Evolutionary conservation across 23 red algal species (phyloP).

Genomic region (Chondrus crispus): DNA sequence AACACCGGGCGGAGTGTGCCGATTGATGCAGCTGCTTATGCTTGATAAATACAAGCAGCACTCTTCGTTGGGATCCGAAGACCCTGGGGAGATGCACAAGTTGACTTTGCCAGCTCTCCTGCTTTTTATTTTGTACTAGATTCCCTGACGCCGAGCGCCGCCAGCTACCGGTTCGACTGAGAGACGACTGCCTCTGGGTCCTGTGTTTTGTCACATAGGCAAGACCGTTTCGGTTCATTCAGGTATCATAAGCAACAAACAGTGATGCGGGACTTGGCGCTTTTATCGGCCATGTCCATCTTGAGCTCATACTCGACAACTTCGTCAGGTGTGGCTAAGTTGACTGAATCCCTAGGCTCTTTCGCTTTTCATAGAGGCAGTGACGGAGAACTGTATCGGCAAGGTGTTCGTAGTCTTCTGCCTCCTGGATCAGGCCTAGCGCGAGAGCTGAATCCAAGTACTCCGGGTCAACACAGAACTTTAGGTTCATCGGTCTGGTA

Average conservation of each 20-base stretch:
- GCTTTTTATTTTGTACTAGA: too few relatives aligned
- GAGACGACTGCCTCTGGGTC: too few relatives aligned
- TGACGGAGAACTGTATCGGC: neutral
- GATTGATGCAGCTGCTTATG: too few relatives aligned
- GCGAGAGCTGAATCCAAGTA: neutral
- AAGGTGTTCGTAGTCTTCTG: neutral
- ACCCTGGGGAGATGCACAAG: too few relatives aligned
- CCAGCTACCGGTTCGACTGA: too few relatives aligned
- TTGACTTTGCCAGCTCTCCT: too few relatives aligned
- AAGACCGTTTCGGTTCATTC: neutral
- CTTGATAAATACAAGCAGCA: too few relatives aligned
- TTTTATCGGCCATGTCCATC: neutral
- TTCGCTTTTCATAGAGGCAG: neutral
- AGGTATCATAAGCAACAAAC: neutral
- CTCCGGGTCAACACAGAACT: slow-evolving; percentile 14
- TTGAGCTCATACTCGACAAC: neutral
- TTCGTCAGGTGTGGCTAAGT: neutral
- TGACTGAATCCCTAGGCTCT: neutral
- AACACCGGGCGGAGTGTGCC: too few relatives aligned
- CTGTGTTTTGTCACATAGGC: neutral
- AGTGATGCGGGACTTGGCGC: neutral
- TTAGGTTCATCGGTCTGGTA: neutral
- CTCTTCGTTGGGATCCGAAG: too few relatives aligned
- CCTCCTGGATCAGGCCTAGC: neutral
- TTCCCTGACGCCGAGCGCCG: too few relatives aligned